Evolutionary conservation across 495 filamentous ascomycete species (phyloP), one percentile per base, ranked within the genome.

Genomic region (Talaromyces nanjingensis): DNA sequence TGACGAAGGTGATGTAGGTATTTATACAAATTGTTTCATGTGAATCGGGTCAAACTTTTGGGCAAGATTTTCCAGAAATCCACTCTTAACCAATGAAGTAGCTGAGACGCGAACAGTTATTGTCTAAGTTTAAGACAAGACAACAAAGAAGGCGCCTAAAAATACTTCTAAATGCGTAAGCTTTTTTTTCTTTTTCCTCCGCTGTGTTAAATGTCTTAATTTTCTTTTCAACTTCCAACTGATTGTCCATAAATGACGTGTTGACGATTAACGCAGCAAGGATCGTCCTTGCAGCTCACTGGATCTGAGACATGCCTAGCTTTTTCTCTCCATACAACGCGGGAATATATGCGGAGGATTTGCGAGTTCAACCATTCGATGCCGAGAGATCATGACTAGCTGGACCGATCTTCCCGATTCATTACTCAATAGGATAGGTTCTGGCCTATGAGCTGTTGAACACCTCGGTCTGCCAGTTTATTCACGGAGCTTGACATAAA

Each of bases 161-260:
- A 49, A 2, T n/a, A 49, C 6, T 20, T 49, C n/a, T 37, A 3
- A 49, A 49, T 49, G n/a, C 45, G n/a, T 49, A 4, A 49, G 45
- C 45, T 49, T 18, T 14, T 49, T 49, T 42, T 22, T 47, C 42
- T 6, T 49, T 6, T 20, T 7, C 18, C 39, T 49, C 4, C n/a
- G 2, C 6, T 56, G 27, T 14, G 16, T 56, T 29, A 2, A 6
- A 56, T 29, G 6, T 22, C 27, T 27, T 31, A 11, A 24, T 56
- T 56, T 56, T n/a, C 27, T 29, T 56, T 56, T 29, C 9, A 16
- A 25, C 53, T 16, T 16, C 9, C 1, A 45, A 18, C 4, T 9
- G 45, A 31, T 29, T 29, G 4, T 56, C 53, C 53, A 27, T 29
- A 56, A 56, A 56, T 56, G 53, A 56, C 53, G 53, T 56, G 22